These are phyloP conservation scores for Lodderomyces elongisporus DNA, from an alignment of 1,139 yeast species.

Conservation along the genomic window DNA sequence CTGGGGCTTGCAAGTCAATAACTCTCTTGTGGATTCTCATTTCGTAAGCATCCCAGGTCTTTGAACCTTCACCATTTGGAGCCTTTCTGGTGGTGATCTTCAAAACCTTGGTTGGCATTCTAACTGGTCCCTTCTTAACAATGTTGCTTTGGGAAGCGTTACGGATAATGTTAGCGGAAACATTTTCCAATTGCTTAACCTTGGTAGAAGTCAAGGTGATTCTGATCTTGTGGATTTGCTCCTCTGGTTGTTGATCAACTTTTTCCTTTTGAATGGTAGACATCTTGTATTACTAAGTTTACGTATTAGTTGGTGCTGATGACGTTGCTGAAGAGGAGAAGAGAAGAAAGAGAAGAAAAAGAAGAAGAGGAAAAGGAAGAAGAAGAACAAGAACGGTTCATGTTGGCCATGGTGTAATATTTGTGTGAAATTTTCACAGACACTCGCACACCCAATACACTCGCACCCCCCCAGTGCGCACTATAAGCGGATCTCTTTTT, in stretches of 20 bases:
- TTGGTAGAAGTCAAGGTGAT: slow-evolving; percentile 98
- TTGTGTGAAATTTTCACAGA: too few relatives aligned
- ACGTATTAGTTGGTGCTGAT: slow-evolving; percentile 29
- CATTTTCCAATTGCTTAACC: slow-evolving; percentile 96
- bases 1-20: slow-evolving; percentile 97
- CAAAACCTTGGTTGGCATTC: slow-evolving; percentile 99
- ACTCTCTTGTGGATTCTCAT: slow-evolving; percentile 99
- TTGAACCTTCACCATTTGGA: slow-evolving; percentile 99
- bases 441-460: too few relatives aligned
- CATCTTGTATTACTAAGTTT: slow-evolving; percentile 36
- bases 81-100: slow-evolving; percentile 99
- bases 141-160: slow-evolving; percentile 82
- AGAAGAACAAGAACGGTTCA: too few relatives aligned
- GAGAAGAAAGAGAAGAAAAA: too few relatives aligned
- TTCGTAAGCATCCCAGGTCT: slow-evolving; percentile 99
- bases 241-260: slow-evolving; percentile 65
- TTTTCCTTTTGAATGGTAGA: slow-evolving; percentile 83
- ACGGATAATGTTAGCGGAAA: slow-evolving; percentile 79
- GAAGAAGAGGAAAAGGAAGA: not conserved
- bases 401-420: too few relatives aligned
- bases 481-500: too few relatives aligned
- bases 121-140: slow-evolving; percentile 96
- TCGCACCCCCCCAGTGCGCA: too few relatives aligned
- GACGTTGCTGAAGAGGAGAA: slow-evolving; percentile 30
- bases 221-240: slow-evolving; percentile 94